These are phyloP conservation scores for Boletus eberwhitei DNA, from an alignment of 768 basidiomycete species.

Conservation along the genomic window DNA sequence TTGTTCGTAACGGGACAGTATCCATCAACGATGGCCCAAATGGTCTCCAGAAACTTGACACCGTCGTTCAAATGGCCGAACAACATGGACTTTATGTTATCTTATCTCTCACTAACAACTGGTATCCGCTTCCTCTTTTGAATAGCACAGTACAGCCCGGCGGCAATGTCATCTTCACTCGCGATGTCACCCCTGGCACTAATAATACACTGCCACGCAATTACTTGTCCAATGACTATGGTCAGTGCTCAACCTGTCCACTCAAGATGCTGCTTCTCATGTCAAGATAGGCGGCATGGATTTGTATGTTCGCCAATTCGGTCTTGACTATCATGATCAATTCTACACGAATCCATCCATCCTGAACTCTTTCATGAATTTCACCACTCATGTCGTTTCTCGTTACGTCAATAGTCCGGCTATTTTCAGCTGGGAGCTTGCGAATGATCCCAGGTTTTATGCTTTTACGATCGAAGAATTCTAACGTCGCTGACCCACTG, in stretches of 20 bases:
- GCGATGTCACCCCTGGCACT: constrained; percentile 30
- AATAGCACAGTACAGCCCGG: constrained; percentile 16
- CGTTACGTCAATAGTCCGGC: constrained; percentile 53
- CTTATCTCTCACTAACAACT: constrained; percentile 60
- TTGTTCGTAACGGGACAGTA: constrained; percentile 51
- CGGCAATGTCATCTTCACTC: constrained; percentile 8
- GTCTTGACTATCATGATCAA: constrained; percentile 45
- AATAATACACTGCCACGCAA: constrained; percentile 48
- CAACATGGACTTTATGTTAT: constrained; percentile 51
- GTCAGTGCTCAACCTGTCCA: constrained; percentile 27
- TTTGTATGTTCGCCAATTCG: constrained; percentile 53
- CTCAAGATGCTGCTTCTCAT: constrained; percentile 1
- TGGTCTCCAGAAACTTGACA: constrained; percentile 63
- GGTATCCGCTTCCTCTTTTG: constrained; percentile 43
- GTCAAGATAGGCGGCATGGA: constrained; percentile 57
- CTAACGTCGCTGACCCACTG: neutral
- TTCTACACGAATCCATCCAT: constrained; percentile 55
- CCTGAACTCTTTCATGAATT: constrained; percentile 53
- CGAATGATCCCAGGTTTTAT: constrained; percentile 59
- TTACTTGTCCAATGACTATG: constrained; percentile 60
- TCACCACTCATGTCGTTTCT: constrained; percentile 49
- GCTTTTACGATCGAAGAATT: neutral
- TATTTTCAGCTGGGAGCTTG: constrained; percentile 60
- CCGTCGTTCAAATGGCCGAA: constrained; percentile 51
- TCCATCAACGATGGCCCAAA: constrained; percentile 58